Evolutionary conservation across 129 eudicot species (phyloP), one percentile per base, ranked within the genome.

Genomic region (Arctium minus): DNA sequence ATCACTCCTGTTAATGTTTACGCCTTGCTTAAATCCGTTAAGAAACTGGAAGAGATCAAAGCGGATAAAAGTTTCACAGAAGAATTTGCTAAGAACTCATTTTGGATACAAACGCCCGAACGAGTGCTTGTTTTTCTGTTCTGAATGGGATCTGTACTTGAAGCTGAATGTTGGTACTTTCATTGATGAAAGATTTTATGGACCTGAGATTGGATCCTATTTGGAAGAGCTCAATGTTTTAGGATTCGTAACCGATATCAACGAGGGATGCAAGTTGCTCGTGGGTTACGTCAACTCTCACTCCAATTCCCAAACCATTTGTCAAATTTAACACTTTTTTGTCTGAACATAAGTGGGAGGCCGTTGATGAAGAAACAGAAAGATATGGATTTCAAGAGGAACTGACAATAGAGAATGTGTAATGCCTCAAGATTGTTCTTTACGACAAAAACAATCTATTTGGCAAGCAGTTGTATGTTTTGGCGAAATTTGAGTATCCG

Each of bases 341-440:
- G 80, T 18, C 6, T 31, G 27, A 73, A 4, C 79, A 70, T 30
- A 74, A 79, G 0, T 86, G 88, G 88, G 56, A 81, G 73, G 82
- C 83, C 8, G 33, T 8, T 29, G 79, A 77, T 30, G 82, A 65
- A 27, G 88, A n/a, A 12, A 15, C 3, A 70, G 6, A 48, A 81
- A 56, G 69, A 85, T 90, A 15, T 90, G 94, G 94, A 79, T 90
- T 11, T 90, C 94, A 18, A 79, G 50, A 11, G 87, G 82, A 12
- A 11, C 35, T 22, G 75, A 84, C 11, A 82, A 81, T 56, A 91
- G 90, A 53, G 72, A 80, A 81, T 90, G 91, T 90, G 88, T 82
- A 11, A 65, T 10, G n/a, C 77, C 87, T n/a, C 80, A 79, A 37
- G 86, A 88, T 18, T 77, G 90, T 90, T 53, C 79, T 90, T 32